phyloP scores from a whole-genome alignment of 2,329 filamentous ascomycete genomes.

The Ophiocordyceps australis region DNA sequence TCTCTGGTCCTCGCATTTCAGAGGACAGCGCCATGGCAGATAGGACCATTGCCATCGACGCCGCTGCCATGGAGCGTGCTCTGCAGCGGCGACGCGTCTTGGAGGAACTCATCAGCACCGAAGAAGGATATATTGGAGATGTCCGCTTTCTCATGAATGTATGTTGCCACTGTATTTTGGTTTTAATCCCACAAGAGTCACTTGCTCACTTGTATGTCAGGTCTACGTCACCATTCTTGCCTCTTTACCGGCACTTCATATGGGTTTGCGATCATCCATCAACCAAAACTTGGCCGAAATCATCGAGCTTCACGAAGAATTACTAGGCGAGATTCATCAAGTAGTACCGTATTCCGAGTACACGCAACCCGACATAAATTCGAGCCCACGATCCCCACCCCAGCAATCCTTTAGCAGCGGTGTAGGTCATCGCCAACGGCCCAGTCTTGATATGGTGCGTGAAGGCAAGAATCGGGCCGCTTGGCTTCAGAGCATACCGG shows the following conservation, averaged over 20 bases:
- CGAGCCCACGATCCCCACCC: conserved; percentile 3
- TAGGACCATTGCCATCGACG: conserved; percentile 34
- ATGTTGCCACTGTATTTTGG: conserved; percentile 10
- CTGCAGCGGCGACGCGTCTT: conserved; percentile 62
- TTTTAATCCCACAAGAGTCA: neutral
- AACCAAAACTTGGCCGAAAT: conserved; percentile 67
- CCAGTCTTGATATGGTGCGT: conserved; percentile 26
- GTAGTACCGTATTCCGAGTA: conserved; percentile 53
- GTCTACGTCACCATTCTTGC: conserved; percentile 60
- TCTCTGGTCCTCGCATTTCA: conserved; percentile 39
- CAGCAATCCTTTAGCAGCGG: conserved; percentile 1
- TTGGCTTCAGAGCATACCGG: conserved; percentile 27
- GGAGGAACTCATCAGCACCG: conserved; percentile 71
- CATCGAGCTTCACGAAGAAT: conserved; percentile 64
- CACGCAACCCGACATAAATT: conserved; percentile 17
- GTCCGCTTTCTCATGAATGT: conserved; percentile 77
- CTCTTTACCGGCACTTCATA: conserved; percentile 47
- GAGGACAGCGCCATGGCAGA: conserved; percentile 48
- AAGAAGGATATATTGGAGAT: conserved; percentile 78
- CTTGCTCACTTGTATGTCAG: conserved; percentile 18
- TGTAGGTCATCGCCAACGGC: conserved; percentile 24
- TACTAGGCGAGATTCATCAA: conserved; percentile 56
- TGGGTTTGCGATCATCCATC: conserved; percentile 50
- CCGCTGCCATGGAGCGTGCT: conserved; percentile 51
- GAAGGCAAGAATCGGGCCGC: conserved; percentile 17